Conservation (phyloP, 768 basidiomycete genomes). For the Tephrocybe rancida region DNA sequence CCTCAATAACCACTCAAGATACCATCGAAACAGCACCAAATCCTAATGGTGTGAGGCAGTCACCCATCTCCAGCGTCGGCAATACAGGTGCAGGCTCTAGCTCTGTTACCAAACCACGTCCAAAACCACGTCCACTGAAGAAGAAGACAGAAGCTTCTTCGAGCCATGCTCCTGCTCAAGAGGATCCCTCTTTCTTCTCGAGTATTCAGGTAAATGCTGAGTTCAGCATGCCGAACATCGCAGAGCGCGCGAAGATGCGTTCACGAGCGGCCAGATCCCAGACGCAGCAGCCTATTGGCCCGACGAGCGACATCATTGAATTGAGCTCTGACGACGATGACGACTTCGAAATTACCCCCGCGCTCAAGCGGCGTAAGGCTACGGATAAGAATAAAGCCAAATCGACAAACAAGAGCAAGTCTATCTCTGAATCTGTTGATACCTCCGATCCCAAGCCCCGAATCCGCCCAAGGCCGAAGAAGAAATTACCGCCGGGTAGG, state of each 20-base stretch:
- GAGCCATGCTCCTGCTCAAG: neutral
- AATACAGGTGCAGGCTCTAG: neutral
- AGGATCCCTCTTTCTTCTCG: neutral
- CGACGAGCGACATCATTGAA: constrained; percentile 42
- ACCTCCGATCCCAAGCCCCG: constrained; percentile 6
- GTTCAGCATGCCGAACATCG: constrained; percentile 38
- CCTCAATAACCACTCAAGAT: constrained; percentile 7
- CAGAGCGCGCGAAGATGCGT: constrained; percentile 63
- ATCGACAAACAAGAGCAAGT: constrained; percentile 14
- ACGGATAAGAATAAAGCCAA: constrained; percentile 29
- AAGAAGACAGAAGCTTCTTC: constrained; percentile 9
- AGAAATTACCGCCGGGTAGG: constrained; percentile 2
- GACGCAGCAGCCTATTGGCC: constrained; percentile 2
- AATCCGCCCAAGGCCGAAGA: constrained; percentile 12
- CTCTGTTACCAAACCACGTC: constrained; percentile 26
- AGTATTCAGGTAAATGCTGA: constrained; percentile 14
- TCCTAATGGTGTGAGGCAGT: neutral
- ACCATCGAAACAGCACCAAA: constrained; percentile 6
- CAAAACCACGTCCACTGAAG: constrained; percentile 31
- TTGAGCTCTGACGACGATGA: constrained; percentile 44
- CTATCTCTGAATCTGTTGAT: constrained; percentile 19
- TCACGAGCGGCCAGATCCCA: constrained; percentile 35
- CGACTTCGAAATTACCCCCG: constrained; percentile 26
- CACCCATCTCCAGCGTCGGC: constrained; percentile 1
- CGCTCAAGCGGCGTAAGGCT: constrained; percentile 22